Base-by-base conservation (phyloP, 441 rosid genomes). In the Pelargonium australe region DNA sequence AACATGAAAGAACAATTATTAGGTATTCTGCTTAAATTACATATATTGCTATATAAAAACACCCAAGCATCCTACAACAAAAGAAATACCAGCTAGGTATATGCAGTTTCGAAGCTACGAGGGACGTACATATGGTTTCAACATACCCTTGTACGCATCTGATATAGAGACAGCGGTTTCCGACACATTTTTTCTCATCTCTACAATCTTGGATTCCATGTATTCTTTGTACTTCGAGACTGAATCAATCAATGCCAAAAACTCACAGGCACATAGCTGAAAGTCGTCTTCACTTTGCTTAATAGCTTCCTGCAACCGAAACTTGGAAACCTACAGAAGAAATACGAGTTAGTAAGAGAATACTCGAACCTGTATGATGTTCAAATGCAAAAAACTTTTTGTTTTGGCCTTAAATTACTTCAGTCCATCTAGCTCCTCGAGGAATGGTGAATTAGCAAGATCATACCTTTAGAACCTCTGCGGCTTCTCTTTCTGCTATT, bases 211-310 rank as follows among this genome's bases (percentile, higher is more conserved):
- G 19, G 83, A 81, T 64, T 81, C 87, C 69, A 82, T 72, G 43
- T 81, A 79, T 73, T 91, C 92, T 72, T 94, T 91, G 77, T 82
- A 84, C 75, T 82, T 87, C 0, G 95, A 89, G 23, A 91, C 76
- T 9, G 83, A 72, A 83, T 89, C 96, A 6, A 88, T 83, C 68
- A 87, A 44, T 57, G 72, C 68, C 67, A 89, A 82, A 16, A 91
- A 91, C 72, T 91, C 79, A 0, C 72, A 66, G 5, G 85, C 92
- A 4, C 80, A 64, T 60, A 43, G 71, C 77, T 91, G 87, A 68
- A 80, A 83, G 73, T 86, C 89, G 61, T 84, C 88, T 71, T 91
- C 93, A n/a, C 77, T 74, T 76, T 78, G 82, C 72, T 71, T 83
- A 10, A 20, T 79, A 40, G 80, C 80, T 74, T 89, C 93, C 80